phyloP scores from a whole-genome alignment of 768 basidiomycete genomes.

The Hebeloma cylindrosporum region DNA sequence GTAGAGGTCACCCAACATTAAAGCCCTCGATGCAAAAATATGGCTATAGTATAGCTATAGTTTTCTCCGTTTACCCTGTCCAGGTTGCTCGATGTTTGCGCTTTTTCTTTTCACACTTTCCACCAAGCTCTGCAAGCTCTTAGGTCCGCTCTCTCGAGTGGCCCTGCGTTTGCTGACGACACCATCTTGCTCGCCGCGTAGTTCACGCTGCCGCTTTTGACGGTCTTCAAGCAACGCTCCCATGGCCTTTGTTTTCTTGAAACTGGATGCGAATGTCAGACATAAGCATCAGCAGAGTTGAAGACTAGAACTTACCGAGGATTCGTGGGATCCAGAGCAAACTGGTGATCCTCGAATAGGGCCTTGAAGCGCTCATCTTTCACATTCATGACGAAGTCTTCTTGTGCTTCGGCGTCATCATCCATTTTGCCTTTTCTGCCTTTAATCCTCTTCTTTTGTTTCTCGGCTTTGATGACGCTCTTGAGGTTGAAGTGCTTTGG shows the following conservation, averaged over 20 bases:
- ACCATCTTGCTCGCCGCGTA: constrained; percentile 18
- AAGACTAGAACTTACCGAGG: constrained; percentile 72
- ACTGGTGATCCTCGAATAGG: constrained; percentile 86
- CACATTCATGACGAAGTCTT: constrained; percentile 81
- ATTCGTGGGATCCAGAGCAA: constrained; percentile 94
- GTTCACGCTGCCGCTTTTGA: constrained; percentile 55
- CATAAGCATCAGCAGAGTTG: not conserved
- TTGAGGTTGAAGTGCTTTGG: constrained; percentile 89
- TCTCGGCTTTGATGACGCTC: constrained; percentile 85
- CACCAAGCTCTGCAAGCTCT: constrained; percentile 65
- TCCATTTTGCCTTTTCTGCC: constrained; percentile 39
- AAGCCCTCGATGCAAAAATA: too few species aligned
- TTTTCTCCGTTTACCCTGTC: constrained; percentile 43
- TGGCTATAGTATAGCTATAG: too few species aligned
- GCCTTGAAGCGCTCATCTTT: constrained; percentile 86
- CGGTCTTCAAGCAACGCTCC: constrained; percentile 79
- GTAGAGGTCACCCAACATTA: not conserved
- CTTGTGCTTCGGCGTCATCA: constrained; percentile 68
- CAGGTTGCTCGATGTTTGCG: constrained; percentile 23
- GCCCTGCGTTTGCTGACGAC: constrained; percentile 12
- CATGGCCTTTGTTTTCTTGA: constrained; percentile 94
- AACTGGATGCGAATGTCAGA: constrained; percentile 47
- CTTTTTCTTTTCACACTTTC: constrained; percentile 88
- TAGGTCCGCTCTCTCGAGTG: constrained; percentile 15
- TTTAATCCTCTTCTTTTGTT: constrained; percentile 51